Evolutionary conservation across 164 flowering plant species (phyloP).

Genomic region (Stephania japonica): DNA sequence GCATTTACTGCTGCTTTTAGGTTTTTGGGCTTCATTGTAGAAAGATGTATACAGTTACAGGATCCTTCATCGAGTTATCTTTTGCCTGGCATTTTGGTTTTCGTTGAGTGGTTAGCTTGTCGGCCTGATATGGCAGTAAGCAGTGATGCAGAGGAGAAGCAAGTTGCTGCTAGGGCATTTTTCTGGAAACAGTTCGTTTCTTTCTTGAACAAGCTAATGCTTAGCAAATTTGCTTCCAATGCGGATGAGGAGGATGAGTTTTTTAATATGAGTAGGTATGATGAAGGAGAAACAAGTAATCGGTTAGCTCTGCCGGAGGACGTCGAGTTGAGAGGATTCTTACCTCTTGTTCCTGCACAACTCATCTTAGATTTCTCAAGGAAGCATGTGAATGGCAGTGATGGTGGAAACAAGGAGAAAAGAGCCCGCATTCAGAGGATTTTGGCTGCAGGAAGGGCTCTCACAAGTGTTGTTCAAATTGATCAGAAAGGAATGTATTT

Average conservation of each 20-base stretch:
- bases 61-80: conserved; percentile 69
- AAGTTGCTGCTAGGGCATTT: conserved; percentile 49
- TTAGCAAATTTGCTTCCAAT: conserved; percentile 28
- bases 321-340: conserved; percentile 85
- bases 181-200: conserved; percentile 76
- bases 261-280: conserved; percentile 63
- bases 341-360: conserved; percentile 84
- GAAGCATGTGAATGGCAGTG: conserved; percentile 52
- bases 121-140: conserved; percentile 58
- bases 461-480: conserved; percentile 44
- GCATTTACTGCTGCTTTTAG: conserved; percentile 78
- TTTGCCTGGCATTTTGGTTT: conserved; percentile 75
- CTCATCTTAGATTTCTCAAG: conserved; percentile 77
- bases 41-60: conserved; percentile 51
- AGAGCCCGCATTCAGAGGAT: conserved; percentile 65
- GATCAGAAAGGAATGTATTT: conserved; percentile 51
- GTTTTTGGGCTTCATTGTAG: conserved; percentile 63
- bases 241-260: conserved; percentile 66
- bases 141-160: conserved; percentile 62
- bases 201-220: conserved; percentile 65
- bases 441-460: conserved; percentile 83
- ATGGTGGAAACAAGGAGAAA: conserved; percentile 54
- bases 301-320: conserved; percentile 86
- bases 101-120: conserved; percentile 94
- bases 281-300: conserved; percentile 74